A percentile compares a stretch with the other conserved stretches of the same genome.
Evolutionary conservation across 2,329 filamentous ascomycete species (phyloP).

Genomic region (Nigrograna mackinnonii): DNA sequence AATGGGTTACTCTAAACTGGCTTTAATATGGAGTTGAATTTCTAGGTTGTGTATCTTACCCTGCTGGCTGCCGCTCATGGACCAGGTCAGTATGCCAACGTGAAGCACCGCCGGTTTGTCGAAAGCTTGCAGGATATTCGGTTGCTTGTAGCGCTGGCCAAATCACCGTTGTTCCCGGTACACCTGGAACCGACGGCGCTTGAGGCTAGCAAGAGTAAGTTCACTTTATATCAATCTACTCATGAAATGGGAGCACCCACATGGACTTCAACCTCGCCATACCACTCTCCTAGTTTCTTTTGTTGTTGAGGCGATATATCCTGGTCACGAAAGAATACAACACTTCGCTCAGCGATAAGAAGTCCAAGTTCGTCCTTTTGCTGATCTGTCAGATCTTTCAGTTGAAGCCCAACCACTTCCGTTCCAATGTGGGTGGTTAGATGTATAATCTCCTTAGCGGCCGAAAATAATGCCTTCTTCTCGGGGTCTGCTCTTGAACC

Average conservation of each 20-base stretch:
- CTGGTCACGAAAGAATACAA: conserved; percentile 56
- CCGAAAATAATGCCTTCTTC: conserved; percentile 41
- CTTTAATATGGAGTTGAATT: conserved; percentile 2
- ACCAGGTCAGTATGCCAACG: conserved; percentile 74
- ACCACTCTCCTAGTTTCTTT: conserved; percentile 35
- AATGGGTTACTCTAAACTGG: conserved; percentile 58
- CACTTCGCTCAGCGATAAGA: conserved; percentile 45
- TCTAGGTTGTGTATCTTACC: conserved; percentile 28
- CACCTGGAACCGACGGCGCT: conserved; percentile 70
- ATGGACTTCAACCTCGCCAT: conserved; percentile 66
- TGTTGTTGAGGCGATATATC: conserved; percentile 42
- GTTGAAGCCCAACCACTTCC: conserved; percentile 46
- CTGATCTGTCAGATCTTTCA: conserved; percentile 50
- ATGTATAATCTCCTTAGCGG: conserved; percentile 47
- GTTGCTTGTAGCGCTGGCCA: conserved; percentile 71
- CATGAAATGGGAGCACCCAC: too few species aligned
- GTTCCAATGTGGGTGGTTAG: conserved; percentile 42
- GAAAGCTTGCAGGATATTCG: conserved; percentile 64
- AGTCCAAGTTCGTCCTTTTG: conserved; percentile 56
- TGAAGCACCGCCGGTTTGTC: conserved; percentile 68
- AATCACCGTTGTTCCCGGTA: conserved; percentile 66
- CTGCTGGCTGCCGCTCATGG: conserved; percentile 71
- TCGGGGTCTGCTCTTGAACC: conserved; percentile 56
- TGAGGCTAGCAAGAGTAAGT: conserved; percentile 70
- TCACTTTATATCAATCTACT: neutral